Evolutionary conservation across 2,329 filamentous ascomycete genomes (phyloP).

Genomic region (Ceratocystis cacaofunesta): DNA sequence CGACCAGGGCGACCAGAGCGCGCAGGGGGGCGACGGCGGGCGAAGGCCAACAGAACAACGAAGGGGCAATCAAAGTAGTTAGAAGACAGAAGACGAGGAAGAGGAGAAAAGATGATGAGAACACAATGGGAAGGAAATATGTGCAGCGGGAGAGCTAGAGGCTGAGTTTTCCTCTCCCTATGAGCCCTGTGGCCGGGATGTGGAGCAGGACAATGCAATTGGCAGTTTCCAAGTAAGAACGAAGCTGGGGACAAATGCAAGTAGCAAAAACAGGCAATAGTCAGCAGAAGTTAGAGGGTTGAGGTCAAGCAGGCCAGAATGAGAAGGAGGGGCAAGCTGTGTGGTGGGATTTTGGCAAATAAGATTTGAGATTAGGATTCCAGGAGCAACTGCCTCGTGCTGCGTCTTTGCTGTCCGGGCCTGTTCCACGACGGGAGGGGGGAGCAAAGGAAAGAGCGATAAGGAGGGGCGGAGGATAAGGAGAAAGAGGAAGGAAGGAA

Average conservation of each 20-base stretch:
- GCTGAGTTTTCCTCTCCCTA: not conserved
- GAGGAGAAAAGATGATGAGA: not conserved
- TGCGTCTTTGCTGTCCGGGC: not conserved
- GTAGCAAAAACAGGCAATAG: not conserved
- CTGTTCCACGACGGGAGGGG: not conserved
- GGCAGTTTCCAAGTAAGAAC: not conserved
- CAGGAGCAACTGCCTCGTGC: not conserved
- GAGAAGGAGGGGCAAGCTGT: not conserved
- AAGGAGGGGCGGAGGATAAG: not conserved
- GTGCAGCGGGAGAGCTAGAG: not conserved
- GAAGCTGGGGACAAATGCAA: not conserved
- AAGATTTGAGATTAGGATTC: not conserved
- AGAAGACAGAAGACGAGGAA: not conserved
- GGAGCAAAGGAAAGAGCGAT: not conserved
- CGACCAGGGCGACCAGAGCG: conserved; percentile 14
- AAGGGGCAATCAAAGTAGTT: not conserved
- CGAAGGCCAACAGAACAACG: not conserved
- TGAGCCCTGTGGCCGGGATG: not conserved
- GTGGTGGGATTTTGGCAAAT: not conserved
- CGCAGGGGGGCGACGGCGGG: not conserved
- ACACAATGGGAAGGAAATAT: not conserved
- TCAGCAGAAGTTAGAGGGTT: not conserved
- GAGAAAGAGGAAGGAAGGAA: not conserved
- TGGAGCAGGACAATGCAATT: not conserved
- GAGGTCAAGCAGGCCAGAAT: not conserved